A percentile compares a stretch with the other conserved stretches of the same genome.
These are phyloP conservation scores for Cryphonectria naterciae DNA, from an alignment of 2,329 filamentous ascomycete species.

Conservation along the genomic window DNA sequence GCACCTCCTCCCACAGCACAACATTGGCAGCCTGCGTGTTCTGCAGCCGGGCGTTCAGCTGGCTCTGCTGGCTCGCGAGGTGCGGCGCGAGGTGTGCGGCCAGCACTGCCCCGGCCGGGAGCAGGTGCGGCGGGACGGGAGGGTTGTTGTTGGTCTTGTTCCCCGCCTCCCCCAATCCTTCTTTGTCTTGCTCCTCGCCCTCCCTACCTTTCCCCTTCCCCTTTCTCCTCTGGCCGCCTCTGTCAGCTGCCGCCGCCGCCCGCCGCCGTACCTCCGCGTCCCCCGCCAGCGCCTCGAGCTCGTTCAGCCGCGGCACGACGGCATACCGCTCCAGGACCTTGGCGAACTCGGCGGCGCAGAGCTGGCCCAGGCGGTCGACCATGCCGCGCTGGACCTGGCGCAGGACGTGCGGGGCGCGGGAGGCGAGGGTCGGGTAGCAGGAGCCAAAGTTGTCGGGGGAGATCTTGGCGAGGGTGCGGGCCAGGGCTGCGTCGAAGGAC, in stretches of 20 bases:
- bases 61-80: constrained; percentile 56
- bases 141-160: background rate
- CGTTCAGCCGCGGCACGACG: constrained; percentile 62
- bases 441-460: constrained; percentile 60
- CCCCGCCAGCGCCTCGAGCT: constrained; percentile 58
- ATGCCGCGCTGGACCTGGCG: constrained; percentile 61
- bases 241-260: constrained; percentile 17
- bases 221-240: constrained; percentile 18
- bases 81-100: constrained; percentile 59
- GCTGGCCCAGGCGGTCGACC: constrained; percentile 57
- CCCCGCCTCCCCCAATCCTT: no score
- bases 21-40: constrained; percentile 62
- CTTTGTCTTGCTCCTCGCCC: background rate
- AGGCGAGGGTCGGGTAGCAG: constrained; percentile 65
- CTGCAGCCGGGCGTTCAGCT: constrained; percentile 61
- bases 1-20: constrained; percentile 54
- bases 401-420: constrained; percentile 54
- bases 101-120: constrained; percentile 57
- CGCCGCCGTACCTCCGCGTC: constrained; percentile 48
- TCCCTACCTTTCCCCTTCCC: constrained; percentile 7
- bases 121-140: constrained; percentile 51
- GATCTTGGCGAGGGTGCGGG: constrained; percentile 59
- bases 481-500: constrained; percentile 56
- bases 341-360: constrained; percentile 63
- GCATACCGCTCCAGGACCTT: constrained; percentile 54